phyloP scores from a whole-genome alignment of 163 green algal species.

The Chlorella variabilis region DNA sequence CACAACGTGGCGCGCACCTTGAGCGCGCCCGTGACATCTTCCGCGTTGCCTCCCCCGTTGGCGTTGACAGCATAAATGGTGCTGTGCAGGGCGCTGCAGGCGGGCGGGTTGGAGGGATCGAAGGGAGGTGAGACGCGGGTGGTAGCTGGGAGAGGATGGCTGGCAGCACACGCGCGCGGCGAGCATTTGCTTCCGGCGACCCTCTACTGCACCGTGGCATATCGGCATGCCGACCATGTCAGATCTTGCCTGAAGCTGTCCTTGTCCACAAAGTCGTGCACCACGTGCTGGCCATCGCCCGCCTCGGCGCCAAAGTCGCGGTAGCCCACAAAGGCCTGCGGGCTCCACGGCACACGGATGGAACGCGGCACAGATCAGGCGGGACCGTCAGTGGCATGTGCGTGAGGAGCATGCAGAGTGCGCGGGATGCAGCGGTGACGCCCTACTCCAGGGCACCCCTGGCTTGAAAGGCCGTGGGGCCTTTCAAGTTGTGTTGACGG shows the following conservation, averaged over 20 bases:
- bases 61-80: neutral
- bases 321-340: slow-evolving; percentile 23
- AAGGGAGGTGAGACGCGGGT: too few relatives aligned
- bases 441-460: too few relatives aligned
- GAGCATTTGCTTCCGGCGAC: too few relatives aligned
- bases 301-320: slow-evolving; percentile 9
- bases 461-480: too few relatives aligned
- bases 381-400: too few relatives aligned
- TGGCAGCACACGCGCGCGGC: too few relatives aligned
- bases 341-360: neutral
- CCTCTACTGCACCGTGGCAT: neutral
- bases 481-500: too few relatives aligned
- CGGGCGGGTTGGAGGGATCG: too few relatives aligned
- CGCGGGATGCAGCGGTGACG: too few relatives aligned
- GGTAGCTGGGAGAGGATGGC: too few relatives aligned
- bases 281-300: neutral
- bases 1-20: neutral
- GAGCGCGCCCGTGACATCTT: slow-evolving; percentile 14
- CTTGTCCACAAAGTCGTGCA: slow-evolving; percentile 27
- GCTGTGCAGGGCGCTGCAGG: neutral
- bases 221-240: neutral
- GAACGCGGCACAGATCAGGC: neutral
- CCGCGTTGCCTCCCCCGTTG: neutral
- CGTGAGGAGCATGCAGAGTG: too few relatives aligned
- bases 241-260: neutral